Conservation (phyloP, 257 asterid species). For the Sherardia arvensis region DNA sequence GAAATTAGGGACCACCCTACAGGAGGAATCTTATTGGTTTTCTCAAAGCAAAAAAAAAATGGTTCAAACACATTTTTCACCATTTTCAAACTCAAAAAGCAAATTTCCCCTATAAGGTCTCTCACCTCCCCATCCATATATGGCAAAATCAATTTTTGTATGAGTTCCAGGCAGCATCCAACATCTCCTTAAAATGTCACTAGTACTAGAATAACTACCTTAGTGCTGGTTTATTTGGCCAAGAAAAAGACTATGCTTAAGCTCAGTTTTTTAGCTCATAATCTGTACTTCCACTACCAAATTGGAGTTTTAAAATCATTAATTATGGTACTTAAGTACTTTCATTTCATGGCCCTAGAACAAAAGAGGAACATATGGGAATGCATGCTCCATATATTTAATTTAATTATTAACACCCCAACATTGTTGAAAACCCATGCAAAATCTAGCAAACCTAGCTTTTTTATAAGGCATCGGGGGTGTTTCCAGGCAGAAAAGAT, state of each 20-base stretch:
- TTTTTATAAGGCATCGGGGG: background rate
- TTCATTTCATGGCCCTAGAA: background rate
- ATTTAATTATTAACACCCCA: background rate
- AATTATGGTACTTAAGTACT: background rate
- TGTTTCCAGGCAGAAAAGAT: background rate
- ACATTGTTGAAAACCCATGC: slow-evolving; percentile 11
- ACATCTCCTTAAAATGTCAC: background rate
- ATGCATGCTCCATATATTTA: background rate
- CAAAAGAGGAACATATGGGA: background rate
- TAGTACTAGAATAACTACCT: background rate
- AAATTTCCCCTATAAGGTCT: slow-evolving; percentile 21
- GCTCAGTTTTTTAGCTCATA: slow-evolving; percentile 2
- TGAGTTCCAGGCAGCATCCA: slow-evolving; percentile 14
- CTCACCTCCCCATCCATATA: slow-evolving; percentile 23
- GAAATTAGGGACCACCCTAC: slow-evolving; percentile 30
- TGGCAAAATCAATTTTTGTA: slow-evolving; percentile 21
- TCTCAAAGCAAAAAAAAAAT: slow-evolving; percentile 9
- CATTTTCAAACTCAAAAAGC: background rate
- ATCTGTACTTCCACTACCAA: slow-evolving; percentile 11
- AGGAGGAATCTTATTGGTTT: slow-evolving; percentile 19
- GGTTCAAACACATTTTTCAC: background rate
- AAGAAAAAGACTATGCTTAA: background rate
- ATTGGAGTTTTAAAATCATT: background rate
- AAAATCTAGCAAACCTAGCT: background rate
- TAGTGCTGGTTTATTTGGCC: slow-evolving; percentile 4